Evolutionary conservation across 1,284 basidiomycete genomes (phyloP).

Genomic region (Singerocomus rubriflavus): DNA sequence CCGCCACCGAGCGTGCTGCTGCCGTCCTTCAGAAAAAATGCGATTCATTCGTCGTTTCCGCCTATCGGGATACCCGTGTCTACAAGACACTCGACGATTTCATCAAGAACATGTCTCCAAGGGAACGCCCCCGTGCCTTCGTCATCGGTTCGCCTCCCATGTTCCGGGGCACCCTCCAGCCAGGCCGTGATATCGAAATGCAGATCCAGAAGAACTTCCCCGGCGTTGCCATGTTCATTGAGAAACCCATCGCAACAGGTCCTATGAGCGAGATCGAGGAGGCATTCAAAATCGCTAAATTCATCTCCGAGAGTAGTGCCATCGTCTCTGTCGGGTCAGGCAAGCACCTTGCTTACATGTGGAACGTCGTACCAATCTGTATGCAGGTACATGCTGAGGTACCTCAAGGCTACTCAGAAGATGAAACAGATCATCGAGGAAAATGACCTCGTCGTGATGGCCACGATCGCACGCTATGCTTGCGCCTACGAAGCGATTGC

Average conservation of each 20-base stretch:
- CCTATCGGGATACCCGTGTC: slow-evolving; percentile 89
- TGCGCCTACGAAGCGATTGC: slow-evolving; percentile 89
- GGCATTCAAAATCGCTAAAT: slow-evolving; percentile 64
- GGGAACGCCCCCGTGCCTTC: slow-evolving; percentile 68
- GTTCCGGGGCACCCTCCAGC: slow-evolving; percentile 79
- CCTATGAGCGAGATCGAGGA: slow-evolving; percentile 67
- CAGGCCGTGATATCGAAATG: slow-evolving; percentile 86
- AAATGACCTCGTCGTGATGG: slow-evolving; percentile 96
- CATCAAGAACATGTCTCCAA: slow-evolving; percentile 62
- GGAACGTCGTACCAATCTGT: slow-evolving; percentile 7
- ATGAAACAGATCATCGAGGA: slow-evolving; percentile 98
- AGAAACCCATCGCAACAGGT: slow-evolving; percentile 92
- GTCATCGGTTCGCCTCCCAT: slow-evolving; percentile 92
- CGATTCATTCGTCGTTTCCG: slow-evolving; percentile 89
- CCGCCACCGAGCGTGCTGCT: slow-evolving; percentile 78
- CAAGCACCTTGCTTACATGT: slow-evolving; percentile 5
- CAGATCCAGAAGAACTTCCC: slow-evolving; percentile 91
- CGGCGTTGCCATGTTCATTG: slow-evolving; percentile 87
- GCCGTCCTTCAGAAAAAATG: slow-evolving; percentile 87
- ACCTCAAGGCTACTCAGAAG: slow-evolving; percentile 92
- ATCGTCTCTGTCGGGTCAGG: slow-evolving; percentile 87
- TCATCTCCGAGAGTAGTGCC: slow-evolving; percentile 65
- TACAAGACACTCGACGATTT: slow-evolving; percentile 90
- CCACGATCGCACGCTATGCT: slow-evolving; percentile 93
- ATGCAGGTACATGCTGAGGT: slow-evolving; percentile 83